Evolutionary conservation across 768 basidiomycete genomes (phyloP), one percentile per base, ranked within the genome.

Genomic region (Xerocomellus dryophilus): DNA sequence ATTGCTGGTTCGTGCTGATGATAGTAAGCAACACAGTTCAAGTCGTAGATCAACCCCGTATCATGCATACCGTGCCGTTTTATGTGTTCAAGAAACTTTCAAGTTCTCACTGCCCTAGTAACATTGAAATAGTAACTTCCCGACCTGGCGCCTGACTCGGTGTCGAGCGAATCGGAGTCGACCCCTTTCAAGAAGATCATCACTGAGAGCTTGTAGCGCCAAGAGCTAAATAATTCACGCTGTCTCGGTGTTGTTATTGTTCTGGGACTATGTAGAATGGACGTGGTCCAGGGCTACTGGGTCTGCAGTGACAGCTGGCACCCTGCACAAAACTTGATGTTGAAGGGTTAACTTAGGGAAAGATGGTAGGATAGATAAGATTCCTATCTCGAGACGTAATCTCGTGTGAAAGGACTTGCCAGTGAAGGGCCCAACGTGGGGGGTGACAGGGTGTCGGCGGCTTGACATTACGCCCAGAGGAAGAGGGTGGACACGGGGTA

Each of bases 321-420:
- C n/a, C n/a, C 40, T 48, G 46, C 18, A 25, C 20, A 8, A 41
- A 36, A 29, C 7, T n/a, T 21, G 32, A 20, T 18, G 39, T 51
- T 11, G 43, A 34, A 45, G 18, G 12, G 23, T 20, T 34, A 11
- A 39, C 4, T 25, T 25, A 25, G 25, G 47, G 34, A 25, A 25
- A 17, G 38, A 23, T 20, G 10, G 6, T 14, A 27, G 5, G 1
- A 7, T 49, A 5, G 32, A 12, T 11, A 34, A n/a, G 38, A 46
- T 27, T 39, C n/a, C 29, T 17, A 31, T 45, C 51, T 39, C 41
- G 41, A 42, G 35, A 49, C 43, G 46, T 36, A 48, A 53, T n/a
- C 53, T 53, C 56, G 63, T 63, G 62, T 56, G 63, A 66, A 53
- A 50, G 34, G 38, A 20, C 29, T 7, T 14, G n/a, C n/a, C n/a